phyloP scores from a whole-genome alignment of 768 basidiomycete species.

The Suillus sp. region DNA sequence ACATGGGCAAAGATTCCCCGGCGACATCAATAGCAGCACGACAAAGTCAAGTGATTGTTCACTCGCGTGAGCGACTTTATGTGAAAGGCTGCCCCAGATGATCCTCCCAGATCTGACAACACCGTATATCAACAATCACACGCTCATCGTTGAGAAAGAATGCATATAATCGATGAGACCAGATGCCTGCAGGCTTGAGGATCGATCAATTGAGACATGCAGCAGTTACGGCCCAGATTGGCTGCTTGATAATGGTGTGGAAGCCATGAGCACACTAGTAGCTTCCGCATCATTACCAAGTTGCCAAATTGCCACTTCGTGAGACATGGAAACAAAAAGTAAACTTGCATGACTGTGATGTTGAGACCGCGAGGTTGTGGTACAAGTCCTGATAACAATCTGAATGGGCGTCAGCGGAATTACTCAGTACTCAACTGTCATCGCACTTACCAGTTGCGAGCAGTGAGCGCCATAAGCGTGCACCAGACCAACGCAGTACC shows the following conservation, averaged over 20 bases:
- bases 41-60: background rate
- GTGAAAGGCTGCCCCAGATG: background rate
- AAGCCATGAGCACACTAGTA: background rate
- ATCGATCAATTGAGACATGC: background rate
- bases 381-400: background rate
- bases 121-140: background rate
- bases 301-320: background rate
- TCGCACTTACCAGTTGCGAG: background rate
- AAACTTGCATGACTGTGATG: background rate
- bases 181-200: background rate
- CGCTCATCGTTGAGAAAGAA: background rate
- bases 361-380: background rate
- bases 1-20: slow-evolving; percentile 22
- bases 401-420: background rate
- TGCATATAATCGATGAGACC: background rate
- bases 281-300: background rate
- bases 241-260: background rate
- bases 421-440: background rate
- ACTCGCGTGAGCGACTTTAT: background rate
- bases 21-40: slow-evolving; percentile 16
- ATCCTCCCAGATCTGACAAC: background rate
- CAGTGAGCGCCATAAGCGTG: background rate
- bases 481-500: no score
- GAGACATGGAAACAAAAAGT: background rate
- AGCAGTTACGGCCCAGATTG: background rate